These are phyloP conservation scores for Zizania latifolia DNA, from an alignment of 176 grass and related monocot species.

Conservation along the genomic window DNA sequence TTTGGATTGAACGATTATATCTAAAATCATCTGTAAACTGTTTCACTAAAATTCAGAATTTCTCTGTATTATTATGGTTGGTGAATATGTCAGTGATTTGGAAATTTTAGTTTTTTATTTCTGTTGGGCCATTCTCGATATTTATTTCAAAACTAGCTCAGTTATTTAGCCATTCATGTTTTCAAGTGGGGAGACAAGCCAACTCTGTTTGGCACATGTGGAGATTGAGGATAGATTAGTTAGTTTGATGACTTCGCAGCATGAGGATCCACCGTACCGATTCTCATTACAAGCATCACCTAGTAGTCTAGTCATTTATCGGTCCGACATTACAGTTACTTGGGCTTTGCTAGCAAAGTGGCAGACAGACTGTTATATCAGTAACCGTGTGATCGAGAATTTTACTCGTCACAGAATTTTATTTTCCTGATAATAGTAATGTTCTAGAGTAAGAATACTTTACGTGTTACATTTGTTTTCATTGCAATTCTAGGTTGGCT, in stretches of 20 bases:
- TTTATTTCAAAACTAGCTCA: neutral
- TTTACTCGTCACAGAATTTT: neutral
- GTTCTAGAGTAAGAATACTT: neutral
- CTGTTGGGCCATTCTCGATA: neutral
- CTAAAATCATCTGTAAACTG: neutral
- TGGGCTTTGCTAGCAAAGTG: slow-evolving; percentile 2
- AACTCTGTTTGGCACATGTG: neutral
- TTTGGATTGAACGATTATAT: neutral
- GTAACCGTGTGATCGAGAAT: neutral
- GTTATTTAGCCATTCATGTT: neutral
- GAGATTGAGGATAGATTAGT: neutral
- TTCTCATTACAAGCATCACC: neutral
- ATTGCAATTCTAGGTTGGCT: slow-evolving; percentile 64
- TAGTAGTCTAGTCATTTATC: neutral
- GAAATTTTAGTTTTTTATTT: neutral
- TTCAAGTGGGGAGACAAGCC: neutral
- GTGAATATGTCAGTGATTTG: neutral
- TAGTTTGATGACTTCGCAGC: neutral
- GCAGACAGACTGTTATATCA: neutral
- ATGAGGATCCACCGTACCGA: neutral
- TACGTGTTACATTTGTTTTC: slow-evolving; percentile 10
- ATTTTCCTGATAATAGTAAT: neutral
- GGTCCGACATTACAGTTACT: neutral
- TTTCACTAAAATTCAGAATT: neutral
- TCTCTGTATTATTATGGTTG: neutral